Evolutionary conservation across 176 grass and related monocot species (phyloP), one percentile per base, ranked within the genome.

Genomic region (Oryza brachyantha): DNA sequence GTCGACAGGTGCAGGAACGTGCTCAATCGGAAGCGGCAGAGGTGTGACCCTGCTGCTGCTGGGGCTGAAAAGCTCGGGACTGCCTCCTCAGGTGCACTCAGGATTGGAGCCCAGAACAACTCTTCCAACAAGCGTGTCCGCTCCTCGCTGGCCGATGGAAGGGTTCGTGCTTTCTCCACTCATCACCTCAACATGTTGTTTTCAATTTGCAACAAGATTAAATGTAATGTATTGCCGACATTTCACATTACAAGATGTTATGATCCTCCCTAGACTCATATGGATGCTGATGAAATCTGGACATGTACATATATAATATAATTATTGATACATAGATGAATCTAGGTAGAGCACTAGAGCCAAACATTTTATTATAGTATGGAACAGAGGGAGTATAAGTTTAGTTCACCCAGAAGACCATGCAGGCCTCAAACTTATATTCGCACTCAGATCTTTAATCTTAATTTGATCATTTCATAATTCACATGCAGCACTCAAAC

Each of bases 1-100:
- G 81, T 93, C 38, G 94, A 91, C 28, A 91, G 71, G 70, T 91
- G 87, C 82, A 89, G 83, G 75, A 93, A 78, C 59, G 35, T 97
- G 6, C 66, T 87, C 46, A 86, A 81, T 50, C 85, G 91, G 35
- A 93, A 84, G 69, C 91, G 94, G 9, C 90, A 91, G 86, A 93
- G 84, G 67, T 57, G 68, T 55, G 85, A 85, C 5, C 46, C 46
- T 50, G 42, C 41, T 14, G 32, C 46, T 50, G 42, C 71, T 5
- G 73, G 58, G 1, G 61, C 77, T 13, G 88, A 82, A 17, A 92
- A 91, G 68, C 40, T 68, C 64, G 62, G 80, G 10, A 60, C n/a
- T 24, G 75, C 80, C 45, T 83, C 76, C 2, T 73, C 75, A 6
- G 85, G 80, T 38, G 39, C 80, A 10, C 67, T 88, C 38, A 84